phyloP scores from a whole-genome alignment of 129 eudicot species.

The Erigeron canadensis region DNA sequence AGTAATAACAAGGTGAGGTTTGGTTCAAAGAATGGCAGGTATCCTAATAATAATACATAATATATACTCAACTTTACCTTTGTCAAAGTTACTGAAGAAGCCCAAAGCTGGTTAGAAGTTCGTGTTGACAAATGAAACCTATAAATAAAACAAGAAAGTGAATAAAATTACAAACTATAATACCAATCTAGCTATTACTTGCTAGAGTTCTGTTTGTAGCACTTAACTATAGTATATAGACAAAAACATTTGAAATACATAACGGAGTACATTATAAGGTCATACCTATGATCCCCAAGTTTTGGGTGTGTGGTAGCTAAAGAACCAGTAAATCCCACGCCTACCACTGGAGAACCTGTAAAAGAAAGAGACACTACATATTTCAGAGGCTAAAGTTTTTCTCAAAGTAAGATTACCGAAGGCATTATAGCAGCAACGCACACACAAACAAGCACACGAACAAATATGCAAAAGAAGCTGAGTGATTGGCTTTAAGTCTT shows the following conservation, averaged over 20 bases:
- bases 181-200: background rate
- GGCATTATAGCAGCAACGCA: slow-evolving; percentile 12
- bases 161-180: background rate
- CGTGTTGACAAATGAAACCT: slow-evolving; percentile 97
- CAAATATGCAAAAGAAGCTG: background rate
- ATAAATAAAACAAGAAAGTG: slow-evolving; percentile 21
- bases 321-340: slow-evolving; percentile 90
- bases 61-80: slow-evolving; percentile 43
- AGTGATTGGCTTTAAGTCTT: slow-evolving; percentile 7
- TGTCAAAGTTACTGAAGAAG: slow-evolving; percentile 70
- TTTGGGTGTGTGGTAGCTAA: slow-evolving; percentile 74
- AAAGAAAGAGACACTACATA: background rate
- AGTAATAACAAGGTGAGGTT: no score
- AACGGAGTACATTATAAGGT: background rate
- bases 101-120: slow-evolving; percentile 64
- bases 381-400: slow-evolving; percentile 18
- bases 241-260: background rate
- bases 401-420: background rate
- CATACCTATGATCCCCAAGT: slow-evolving; percentile 84
- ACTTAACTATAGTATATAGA: background rate
- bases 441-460: slow-evolving; percentile 5
- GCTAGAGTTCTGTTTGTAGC: background rate
- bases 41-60: background rate
- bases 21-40: background rate
- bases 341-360: slow-evolving; percentile 72